Base-by-base conservation (phyloP, 441 rosid genomes). In the Jatropha podagrica region DNA sequence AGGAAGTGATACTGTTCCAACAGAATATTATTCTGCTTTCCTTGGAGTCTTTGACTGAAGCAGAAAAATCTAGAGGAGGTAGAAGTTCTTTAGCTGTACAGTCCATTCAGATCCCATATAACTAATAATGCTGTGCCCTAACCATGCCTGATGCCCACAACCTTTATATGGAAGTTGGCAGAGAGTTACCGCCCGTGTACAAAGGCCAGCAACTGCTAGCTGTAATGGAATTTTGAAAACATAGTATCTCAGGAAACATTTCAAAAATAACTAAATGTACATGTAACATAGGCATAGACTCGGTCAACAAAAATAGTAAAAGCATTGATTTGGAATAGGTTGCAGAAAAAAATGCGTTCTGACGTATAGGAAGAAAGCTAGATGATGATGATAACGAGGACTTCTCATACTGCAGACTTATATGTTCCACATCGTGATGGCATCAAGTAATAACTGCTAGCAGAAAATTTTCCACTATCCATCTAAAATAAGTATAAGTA, bases 1-100 rank as follows among this genome's bases (percentile, higher is more conserved):
- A 14, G 46, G 10, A 63, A 17, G 67, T 15, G 67, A 54, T 65
- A n/a, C 49, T 65, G 26, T 65, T 65, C 68, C n/a, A 6, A 63
- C 42, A 9, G 4, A 37, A 38, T 2, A 14, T 14, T 12, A 38
- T 38, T 63, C 4, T 63, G 6, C 3, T 26, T 37, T 38, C 46
- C 41, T 37, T 15, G 46, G n/a, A 23, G 23, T 23, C 23, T 23
- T 23, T 23, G 23, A 58, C 38, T 38, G 20, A 18, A 17, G n/a
- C 18, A 63, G 46, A 32, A 32, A 32, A 32, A 32, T 32, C 32
- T 32, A 32, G 32, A 32, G 32, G 32, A 32, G 32, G 32, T 32
- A 32, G 32, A 32, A 32, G 2, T 32, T 32, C 32, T 32, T 32
- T 32, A 32, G 32, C 32, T 32, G 32, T 32, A 32, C 32, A 32